phyloP scores from a whole-genome alignment of 345 rosid genomes.

The Salix udensis region DNA sequence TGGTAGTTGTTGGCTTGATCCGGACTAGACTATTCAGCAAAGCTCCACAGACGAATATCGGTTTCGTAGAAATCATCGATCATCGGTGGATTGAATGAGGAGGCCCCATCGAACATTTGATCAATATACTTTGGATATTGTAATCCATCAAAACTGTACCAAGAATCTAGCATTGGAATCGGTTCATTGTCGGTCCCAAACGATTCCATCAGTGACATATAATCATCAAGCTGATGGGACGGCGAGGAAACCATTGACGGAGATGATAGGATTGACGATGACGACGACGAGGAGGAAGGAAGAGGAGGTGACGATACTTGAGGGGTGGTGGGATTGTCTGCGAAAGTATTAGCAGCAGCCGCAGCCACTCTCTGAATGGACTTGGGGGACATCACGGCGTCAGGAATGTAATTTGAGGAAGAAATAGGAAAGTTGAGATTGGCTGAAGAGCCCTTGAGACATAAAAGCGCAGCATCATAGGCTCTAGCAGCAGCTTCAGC shows the following conservation, averaged over 20 bases:
- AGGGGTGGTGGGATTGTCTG: conserved; percentile 16
- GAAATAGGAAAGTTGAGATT: conserved; percentile 72
- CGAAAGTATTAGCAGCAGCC: conserved; percentile 51
- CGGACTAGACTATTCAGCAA: conserved; percentile 33
- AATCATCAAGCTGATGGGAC: conserved; percentile 43
- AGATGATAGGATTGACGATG: conserved; percentile 30
- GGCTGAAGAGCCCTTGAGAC: conserved; percentile 81
- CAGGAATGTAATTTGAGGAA: conserved; percentile 35
- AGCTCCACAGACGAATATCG: conserved; percentile 81
- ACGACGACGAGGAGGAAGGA: conserved; percentile 12
- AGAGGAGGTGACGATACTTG: conserved; percentile 13
- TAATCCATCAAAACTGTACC: conserved; percentile 41
- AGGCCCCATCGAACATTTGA: conserved; percentile 42
- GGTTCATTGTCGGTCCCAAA: conserved; percentile 24
- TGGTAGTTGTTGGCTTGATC: no score
- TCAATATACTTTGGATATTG: conserved; percentile 56
- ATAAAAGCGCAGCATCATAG: conserved; percentile 90
- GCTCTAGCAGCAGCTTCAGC: conserved; percentile 97
- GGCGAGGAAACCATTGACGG: conserved; percentile 47
- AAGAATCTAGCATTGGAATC: conserved; percentile 36
- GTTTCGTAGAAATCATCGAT: conserved; percentile 59
- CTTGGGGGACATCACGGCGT: conserved; percentile 69
- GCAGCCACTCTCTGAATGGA: conserved; percentile 86
- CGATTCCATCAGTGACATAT: conserved; percentile 37
- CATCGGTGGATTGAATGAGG: conserved; percentile 32